Evolutionary conservation across 2,329 filamentous ascomycete species (phyloP), one percentile per base, ranked within the genome.

Genomic region (Celoporthe dispersa): DNA sequence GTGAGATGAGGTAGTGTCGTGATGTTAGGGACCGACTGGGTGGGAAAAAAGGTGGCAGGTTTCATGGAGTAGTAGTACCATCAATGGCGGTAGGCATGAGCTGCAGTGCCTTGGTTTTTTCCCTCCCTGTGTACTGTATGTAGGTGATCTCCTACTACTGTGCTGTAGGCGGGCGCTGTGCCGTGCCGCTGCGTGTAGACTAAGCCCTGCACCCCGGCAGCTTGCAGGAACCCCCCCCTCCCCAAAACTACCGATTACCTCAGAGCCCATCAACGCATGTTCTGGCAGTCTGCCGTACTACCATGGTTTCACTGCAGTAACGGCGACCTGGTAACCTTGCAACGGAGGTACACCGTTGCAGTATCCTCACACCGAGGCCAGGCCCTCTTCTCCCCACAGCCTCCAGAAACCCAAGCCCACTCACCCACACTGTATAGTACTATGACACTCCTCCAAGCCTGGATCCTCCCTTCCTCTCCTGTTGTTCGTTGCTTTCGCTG

Each of bases 21-120:
- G 61, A 19, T 51, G 68, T 25, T 59, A 60, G 69, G 69, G 62
- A 63, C 63, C 63, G 69, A 59, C 25, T n/a, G 44, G 66, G 57
- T 19, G 9, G 19, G 64, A 60, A 62, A 69, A 67, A 60, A 61
- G 70, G 70, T 69, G 70, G 67, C 67, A 69, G 64, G 70, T 64
- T 71, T 67, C 67, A 67, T 57, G 19, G 19, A 48, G 19, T 48
- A 22, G 44, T 48, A 48, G 14, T 44, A 19, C 44, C n/a, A 48
- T 41, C 39, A 41, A n/a, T 44, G 41, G 16, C 41, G 41, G 41
- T 19, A 48, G 41, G 41, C 41, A 7, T 66, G 67, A 57, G 69
- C 69, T 68, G 53, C 44, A 33, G 62, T 41, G 37, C 35, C 39
- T 25, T 12, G 6, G 33, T 41, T 6, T n/a, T 9, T 9, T 37